Evolutionary conservation across 2,329 filamentous ascomycete genomes (phyloP).

Genomic region (Arachnopeziza araneosa): DNA sequence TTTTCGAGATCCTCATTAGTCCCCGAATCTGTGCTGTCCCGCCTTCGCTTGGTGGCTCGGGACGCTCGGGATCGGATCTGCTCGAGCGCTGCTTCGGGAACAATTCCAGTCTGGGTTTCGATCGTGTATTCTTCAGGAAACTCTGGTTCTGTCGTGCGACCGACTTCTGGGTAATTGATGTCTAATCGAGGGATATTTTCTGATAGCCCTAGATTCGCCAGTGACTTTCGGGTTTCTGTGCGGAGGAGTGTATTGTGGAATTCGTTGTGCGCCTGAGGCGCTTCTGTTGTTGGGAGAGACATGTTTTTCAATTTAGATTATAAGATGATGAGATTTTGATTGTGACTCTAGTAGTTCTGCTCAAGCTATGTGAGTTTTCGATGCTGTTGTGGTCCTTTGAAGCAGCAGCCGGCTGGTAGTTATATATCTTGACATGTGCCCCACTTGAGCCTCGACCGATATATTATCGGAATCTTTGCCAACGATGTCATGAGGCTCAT

Average conservation of each 20-base stretch:
- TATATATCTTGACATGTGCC: background rate
- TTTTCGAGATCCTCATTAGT: background rate
- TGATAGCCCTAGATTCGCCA: background rate
- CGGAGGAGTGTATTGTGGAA: background rate
- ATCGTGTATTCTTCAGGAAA: constrained; percentile 6
- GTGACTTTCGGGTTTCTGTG: constrained; percentile 1
- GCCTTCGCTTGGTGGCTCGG: background rate
- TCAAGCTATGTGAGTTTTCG: background rate
- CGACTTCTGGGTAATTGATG: constrained; percentile 3
- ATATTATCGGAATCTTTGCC: background rate
- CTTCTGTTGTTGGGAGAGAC: background rate
- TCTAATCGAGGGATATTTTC: background rate
- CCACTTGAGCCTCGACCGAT: background rate
- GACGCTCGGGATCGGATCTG: constrained; percentile 1
- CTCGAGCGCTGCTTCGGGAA: constrained; percentile 1
- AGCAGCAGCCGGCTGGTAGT: background rate
- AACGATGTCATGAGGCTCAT: background rate
- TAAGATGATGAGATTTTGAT: background rate
- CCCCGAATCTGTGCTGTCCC: background rate
- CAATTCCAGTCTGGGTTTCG: constrained; percentile 4
- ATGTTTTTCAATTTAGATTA: background rate
- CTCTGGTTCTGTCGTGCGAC: background rate
- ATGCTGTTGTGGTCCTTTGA: background rate
- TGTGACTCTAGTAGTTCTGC: background rate
- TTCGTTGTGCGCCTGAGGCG: background rate